Percentiles rank a stretch among this genome's conserved stretches.
Conservation (phyloP, 2,329 filamentous ascomycete species). For the Ramichloridium luteum region DNA sequence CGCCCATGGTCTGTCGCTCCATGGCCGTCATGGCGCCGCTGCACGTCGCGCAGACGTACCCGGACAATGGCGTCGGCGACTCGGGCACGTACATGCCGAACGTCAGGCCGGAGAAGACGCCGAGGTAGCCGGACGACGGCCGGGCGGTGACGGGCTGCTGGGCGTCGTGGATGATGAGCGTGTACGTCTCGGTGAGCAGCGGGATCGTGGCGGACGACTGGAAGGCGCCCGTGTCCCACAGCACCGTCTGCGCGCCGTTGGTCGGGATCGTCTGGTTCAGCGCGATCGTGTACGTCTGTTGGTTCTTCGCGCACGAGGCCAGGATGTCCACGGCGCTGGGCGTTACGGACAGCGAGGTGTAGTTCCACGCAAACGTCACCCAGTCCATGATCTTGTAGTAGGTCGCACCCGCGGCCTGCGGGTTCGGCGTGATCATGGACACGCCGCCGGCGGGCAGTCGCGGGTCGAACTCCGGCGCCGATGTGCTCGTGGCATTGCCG, state of each 20-base stretch:
- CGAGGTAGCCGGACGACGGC: constrained; percentile 44
- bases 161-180: constrained; percentile 50
- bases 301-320: constrained; percentile 48
- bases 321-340: constrained; percentile 50
- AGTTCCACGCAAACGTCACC: constrained; percentile 57
- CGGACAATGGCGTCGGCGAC: constrained; percentile 36
- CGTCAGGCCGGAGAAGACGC: constrained; percentile 37
- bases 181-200: constrained; percentile 49
- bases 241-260: constrained; percentile 36
- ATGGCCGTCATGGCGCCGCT: constrained; percentile 39
- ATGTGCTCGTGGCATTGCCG: constrained; percentile 6
- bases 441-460: constrained; percentile 47
- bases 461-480: constrained; percentile 33
- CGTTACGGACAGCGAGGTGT: constrained; percentile 49
- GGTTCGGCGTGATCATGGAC: constrained; percentile 47
- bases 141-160: constrained; percentile 39
- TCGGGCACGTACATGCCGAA: constrained; percentile 54
- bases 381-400: constrained; percentile 54
- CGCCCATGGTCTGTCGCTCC: constrained; percentile 44
- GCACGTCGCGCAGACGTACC: constrained; percentile 43
- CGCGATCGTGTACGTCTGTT: constrained; percentile 49
- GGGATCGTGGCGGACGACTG: constrained; percentile 37
- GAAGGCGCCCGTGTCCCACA: constrained; percentile 50
- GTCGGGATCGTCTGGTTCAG: constrained; percentile 42
- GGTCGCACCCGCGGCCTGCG: constrained; percentile 33